Base-by-base conservation (phyloP, 2,329 filamentous ascomycete species). In the Xylariaceae sp. region DNA sequence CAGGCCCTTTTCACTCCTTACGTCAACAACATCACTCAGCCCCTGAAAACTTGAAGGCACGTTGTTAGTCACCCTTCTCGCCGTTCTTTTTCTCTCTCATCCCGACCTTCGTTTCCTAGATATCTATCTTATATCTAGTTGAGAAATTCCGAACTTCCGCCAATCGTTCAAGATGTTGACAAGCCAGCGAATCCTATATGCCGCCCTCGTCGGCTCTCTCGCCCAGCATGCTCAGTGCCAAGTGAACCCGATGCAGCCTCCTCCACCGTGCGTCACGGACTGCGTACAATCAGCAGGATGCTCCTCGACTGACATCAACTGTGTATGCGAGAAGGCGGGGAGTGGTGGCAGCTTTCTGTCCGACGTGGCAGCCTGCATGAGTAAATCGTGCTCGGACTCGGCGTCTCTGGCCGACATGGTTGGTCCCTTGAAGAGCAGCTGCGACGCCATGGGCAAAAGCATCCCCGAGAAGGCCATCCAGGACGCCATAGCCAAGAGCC, bases 361-460 rank as follows among this genome's bases (percentile, higher is more conserved):
- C 16, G 68, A 72, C 40, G 69, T 74, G 26, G 65, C 74, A 16
- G 65, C 66, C n/a, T 78, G 76, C 65, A 73, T 74, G 64, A 74
- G 71, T 64, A 66, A 68, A 54, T 69, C 68, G 57, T 79, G 76
- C 65, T 54, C 67, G 14, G 52, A 68, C 20, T 61, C 68, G 43
- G 61, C 76, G 26, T 70, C 69, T 46, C 68, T 70, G 21, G 60
- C 61, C 21, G 61, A 68, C 26, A 67, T 77, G 48, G 57, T 77
- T 37, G 59, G 56, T 19, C 69, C 71, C 29, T 62, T 77, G 29
- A 59, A 70, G 56, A 32, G 66, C n/a, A 65, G 60, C 3, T 77
- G 76, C 61, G 61, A 69, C 5, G 12, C 6, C 32, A 37, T 37
- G 32, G 32, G 32, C 32, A 37, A 37, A 10, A 12, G 32, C 20